Evolutionary conservation across 345 rosid species (phyloP).

Genomic region (Lepidium africanum): DNA sequence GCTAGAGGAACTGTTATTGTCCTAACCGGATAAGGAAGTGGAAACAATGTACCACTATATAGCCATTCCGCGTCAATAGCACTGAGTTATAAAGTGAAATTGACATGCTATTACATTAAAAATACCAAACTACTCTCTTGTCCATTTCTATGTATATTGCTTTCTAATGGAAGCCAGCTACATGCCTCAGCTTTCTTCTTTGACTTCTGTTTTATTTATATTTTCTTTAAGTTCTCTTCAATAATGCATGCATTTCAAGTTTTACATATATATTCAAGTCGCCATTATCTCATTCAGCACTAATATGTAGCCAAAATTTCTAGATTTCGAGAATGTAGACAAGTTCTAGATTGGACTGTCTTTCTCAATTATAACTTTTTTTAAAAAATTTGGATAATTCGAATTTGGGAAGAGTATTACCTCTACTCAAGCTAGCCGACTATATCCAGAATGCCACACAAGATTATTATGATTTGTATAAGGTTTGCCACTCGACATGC

Average conservation of each 20-base stretch:
- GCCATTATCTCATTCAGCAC: conserved; percentile 1
- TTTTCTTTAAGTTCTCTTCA: not conserved
- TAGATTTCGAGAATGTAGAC: not conserved
- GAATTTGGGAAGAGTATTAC: too few relatives aligned
- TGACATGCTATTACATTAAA: conserved; percentile 16
- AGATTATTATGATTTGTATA: too few relatives aligned
- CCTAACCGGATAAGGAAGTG: conserved; percentile 21
- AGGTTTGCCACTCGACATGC: too few relatives aligned
- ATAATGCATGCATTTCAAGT: not conserved
- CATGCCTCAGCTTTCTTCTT: conserved; percentile 13
- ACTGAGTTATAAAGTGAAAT: not conserved
- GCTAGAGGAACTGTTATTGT: conserved; percentile 1
- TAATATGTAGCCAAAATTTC: not conserved
- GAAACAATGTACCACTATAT: conserved; percentile 13
- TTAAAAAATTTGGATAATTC: too few relatives aligned
- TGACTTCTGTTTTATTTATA: not conserved
- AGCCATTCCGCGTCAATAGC: conserved; percentile 19
- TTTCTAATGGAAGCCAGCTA: conserved; percentile 26
- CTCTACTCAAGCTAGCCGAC: too few relatives aligned
- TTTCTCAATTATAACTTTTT: too few relatives aligned
- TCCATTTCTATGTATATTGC: conserved; percentile 3
- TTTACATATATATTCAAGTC: not conserved
- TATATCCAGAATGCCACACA: too few relatives aligned
- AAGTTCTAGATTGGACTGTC: not conserved
- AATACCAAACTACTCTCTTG: conserved; percentile 22